Base-by-base conservation (phyloP, 192 early-diverging fungal genomes). In the Coemansia aciculifera region DNA sequence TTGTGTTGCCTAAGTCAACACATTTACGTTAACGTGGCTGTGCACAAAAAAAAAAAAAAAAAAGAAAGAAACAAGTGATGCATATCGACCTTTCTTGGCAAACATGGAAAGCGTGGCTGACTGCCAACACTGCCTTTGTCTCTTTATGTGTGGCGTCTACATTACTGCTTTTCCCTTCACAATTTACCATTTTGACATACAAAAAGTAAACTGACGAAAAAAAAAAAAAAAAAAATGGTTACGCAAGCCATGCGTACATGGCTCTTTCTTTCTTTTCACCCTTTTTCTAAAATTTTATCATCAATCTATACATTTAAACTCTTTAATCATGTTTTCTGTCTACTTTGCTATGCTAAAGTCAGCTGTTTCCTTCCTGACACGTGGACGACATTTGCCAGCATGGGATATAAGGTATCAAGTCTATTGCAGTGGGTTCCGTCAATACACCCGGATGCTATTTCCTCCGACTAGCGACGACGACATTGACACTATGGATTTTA, bases 321-420 rank as follows among this genome's bases (percentile, higher is more conserved):
- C 17, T 52, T 19, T 9, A 54, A 38, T 8, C 27, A 59, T 57
- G 59, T 7, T 72, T 12, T 39, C 51, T 23, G 37, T 40, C 10
- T 75, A 75, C 10, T 61, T 48, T 31, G 19, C 40, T 2, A 48
- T 65, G 15, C 36, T 38, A 62, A 75, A 69, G 29, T 38, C 62
- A 2, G 37, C 68, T 5, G 32, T 65, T 11, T 19, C 36, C 2
- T 75, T 69, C 63, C 19, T 51, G n/a, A 21, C 66, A 12, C 19
- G 29, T 34, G 76, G 76, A 21, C 60, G 34, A n/a, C 44, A n/a
- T 21, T 37, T 73, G 48, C 77, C 72, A 6, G 38, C 52, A 15
- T 79, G 77, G 77, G 72, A 79, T 24, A 13, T 73, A 5, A 51
- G 59, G 29, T 37, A 67, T 13, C 72, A 79, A 29, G 49, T 70